Base-by-base conservation (phyloP, 2,329 filamentous ascomycete genomes). In the Stagonosporopsis tanaceti region DNA sequence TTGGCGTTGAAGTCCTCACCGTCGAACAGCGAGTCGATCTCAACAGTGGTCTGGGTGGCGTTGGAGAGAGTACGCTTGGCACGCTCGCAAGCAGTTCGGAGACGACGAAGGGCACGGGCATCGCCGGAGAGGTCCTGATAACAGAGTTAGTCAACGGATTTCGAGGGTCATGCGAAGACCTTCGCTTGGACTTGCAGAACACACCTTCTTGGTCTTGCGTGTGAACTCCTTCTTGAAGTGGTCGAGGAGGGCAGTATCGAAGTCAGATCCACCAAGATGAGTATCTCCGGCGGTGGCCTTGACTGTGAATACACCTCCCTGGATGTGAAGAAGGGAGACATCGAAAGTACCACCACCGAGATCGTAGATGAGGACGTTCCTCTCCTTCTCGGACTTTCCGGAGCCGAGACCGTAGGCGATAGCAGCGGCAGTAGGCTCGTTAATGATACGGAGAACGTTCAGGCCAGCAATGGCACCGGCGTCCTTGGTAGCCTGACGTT, bases 281-380 rank as follows among this genome's bases (percentile, higher is more conserved):
- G 93, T 97, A 32, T 99, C 94, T 88, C 95, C 95, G 75, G 94
- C 93, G 59, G 95, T 98, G 63, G 94, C 93, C 88, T 96, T 96
- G 80, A 98, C 95, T 66, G 94, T 97, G 87, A 99, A 99, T 75
- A 99, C 95, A 86, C 95, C 95, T 78, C 94, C 93, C 84, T 98
- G 93, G 79, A 99, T 98, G 87, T 97, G 94, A 42, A 99, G 88
- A 70, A 98, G 92, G 65, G 95, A 98, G 27, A 99, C 95, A 97
- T 99, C 95, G 83, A 99, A 99, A 80, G 95, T 99, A 87, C 95
- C 95, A 87, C 95, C 95, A 87, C 95, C 95, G 65, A 99, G 89
- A 89, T 99, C 95, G 86, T 98, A 99, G 85, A 99, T 98, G 70
- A 99, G 87, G 76, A 99, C 94, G 79, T 98, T 97, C 77, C 95